Evolutionary conservation across 1,284 basidiomycete species (phyloP), one percentile per base, ranked within the genome.

Genomic region (Austroboletus niveus): DNA sequence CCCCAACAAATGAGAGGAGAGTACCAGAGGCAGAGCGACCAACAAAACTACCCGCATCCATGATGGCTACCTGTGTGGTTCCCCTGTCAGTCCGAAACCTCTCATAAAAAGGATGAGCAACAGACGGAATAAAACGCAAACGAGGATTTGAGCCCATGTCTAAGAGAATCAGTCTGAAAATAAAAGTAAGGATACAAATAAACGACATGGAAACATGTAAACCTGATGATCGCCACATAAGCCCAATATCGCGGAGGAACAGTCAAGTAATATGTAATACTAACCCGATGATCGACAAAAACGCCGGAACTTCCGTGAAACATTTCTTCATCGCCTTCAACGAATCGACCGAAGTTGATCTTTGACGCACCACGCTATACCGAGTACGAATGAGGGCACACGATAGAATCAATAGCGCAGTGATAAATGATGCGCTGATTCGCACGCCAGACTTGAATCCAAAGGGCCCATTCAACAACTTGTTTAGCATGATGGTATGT

Each of bases 11-110:
- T 38, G 60, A 57, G 8, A 71, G 66, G 22, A 78, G 51, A 1
- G 70, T 35, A 43, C 69, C 73, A 1, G 73, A 68, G 7, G 69
- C 10, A 10, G 75, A 55, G 30, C 76, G 72, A 8, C 73, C 75
- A 49, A 80, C 1, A 24, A 71, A 64, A 54, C 71, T 75, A 4
- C 71, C 66, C 2, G 55, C 73, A 55, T 77, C 79, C 40, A 81
- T 49, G 11, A 80, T 70, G 14, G 74, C 69, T 24, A 78, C 54
- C 77, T 79, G n/a, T 6, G 36, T 24, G 9, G 11, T 22, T 2
- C 12, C 2, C n/a, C 22, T 1, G 20, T 64, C 42, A 54, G 42
- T 22, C 4, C 3, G 27, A 34, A 20, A 3, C 3, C 20, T 35
- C 30, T 1, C 20, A 11, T 38, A 20, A 3, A 7, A 15, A 39